Evolutionary conservation across 2,329 filamentous ascomycete genomes (phyloP), one percentile per base, ranked within the genome.

Genomic region (Clonostachys rosea): DNA sequence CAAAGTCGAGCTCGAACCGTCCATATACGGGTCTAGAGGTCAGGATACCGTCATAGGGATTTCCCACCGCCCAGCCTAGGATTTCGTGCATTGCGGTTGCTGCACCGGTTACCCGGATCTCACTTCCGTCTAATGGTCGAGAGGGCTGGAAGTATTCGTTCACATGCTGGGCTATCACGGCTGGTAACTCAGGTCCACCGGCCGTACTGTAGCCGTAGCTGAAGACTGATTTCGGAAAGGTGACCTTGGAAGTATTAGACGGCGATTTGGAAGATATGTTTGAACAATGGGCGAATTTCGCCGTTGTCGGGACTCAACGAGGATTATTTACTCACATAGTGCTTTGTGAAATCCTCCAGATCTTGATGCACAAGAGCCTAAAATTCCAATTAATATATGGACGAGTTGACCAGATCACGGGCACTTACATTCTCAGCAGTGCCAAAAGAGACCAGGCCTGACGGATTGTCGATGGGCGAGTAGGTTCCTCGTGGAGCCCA

Each of bases 1-100:
- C 63, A 34, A 78, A 71, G 50, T 79, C 76, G 4, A 69, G 60
- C 36, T 75, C 66, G 47, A 79, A 78, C 3, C 70, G 69, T 5
- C 74, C 74, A 45, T 78, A 79, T 6, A 68, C 60, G 2, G 70
- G 70, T 2, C 64, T 56, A 34, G 65, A 67, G 2, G 65, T 56
- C 11, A 73, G 51, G n/a, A 73, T 59, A 1, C 60, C 67, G 3
- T 73, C 67, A 5, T 65, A 61, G 0, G 63, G 57, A 35, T 72
- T 59, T 0, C 63, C 63, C 11, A 72, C 49, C 5, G 59, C 60
- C 63, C 66, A 72, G 1, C 65, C 64, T 5, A 71, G 60, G 24
- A 69, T 57, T 24, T 68, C 66, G 24, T 72, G 66, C 47, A 70
- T 62, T 20, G 66, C 57, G 6, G 67, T 69, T n/a, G 64, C 63